These are phyloP conservation scores for Choiromyces venosus DNA, from an alignment of 495 filamentous ascomycete species.

Conservation along the genomic window DNA sequence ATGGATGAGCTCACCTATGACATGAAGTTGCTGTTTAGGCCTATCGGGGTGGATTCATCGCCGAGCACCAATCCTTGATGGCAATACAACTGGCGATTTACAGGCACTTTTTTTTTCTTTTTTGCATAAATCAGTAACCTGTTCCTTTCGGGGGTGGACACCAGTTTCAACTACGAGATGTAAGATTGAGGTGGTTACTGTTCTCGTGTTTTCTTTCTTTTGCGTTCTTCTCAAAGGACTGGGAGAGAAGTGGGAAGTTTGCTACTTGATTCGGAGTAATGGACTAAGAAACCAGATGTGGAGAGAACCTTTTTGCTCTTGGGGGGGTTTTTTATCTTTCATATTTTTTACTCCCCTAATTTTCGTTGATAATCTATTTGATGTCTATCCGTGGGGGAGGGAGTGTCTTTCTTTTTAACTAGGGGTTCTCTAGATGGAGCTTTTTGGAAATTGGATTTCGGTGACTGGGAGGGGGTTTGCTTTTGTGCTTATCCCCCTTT, in stretches of 20 bases:
- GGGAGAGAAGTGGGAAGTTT: background rate
- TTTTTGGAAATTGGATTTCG: background rate
- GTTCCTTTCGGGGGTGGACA: background rate
- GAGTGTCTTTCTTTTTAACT: background rate
- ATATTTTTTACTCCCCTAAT: background rate
- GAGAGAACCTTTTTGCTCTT: background rate
- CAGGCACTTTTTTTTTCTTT: background rate
- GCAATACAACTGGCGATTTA: background rate
- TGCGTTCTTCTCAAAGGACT: background rate
- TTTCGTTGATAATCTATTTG: background rate
- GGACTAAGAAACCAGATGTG: background rate
- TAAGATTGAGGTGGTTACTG: background rate
- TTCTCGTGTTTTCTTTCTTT: background rate
- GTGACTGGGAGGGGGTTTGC: background rate
- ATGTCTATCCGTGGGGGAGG: no score
- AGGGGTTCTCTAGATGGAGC: background rate
- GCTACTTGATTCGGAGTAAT: background rate
- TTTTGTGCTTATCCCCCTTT: background rate
- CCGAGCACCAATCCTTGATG: background rate
- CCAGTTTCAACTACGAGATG: background rate
- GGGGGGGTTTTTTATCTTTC: background rate
- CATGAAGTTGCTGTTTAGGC: slow-evolving; percentile 61
- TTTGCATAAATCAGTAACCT: background rate
- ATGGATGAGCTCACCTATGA: slow-evolving; percentile 57
- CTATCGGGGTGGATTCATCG: slow-evolving; percentile 40